phyloP scores from a whole-genome alignment of 148 eudicot species.

The Silene conica region DNA sequence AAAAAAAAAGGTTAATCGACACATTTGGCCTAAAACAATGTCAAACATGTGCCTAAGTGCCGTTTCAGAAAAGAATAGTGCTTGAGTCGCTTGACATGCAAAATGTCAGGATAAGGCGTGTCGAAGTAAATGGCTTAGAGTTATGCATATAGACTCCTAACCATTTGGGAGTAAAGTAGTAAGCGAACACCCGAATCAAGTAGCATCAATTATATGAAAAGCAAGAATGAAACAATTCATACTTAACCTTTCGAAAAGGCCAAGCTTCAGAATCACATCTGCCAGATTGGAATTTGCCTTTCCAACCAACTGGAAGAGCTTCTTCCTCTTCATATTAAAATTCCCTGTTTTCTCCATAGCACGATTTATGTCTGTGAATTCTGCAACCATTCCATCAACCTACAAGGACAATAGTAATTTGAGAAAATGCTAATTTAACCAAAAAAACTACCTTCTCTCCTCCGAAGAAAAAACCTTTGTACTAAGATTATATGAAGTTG shows the following conservation, averaged over 20 bases:
- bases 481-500: not conserved
- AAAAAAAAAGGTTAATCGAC: too few species aligned
- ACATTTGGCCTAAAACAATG: too few species aligned
- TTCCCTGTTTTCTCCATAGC: conserved; percentile 93
- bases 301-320: conserved; percentile 89
- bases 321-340: conserved; percentile 84
- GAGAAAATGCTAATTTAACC: conserved; percentile 11
- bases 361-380: conserved; percentile 87
- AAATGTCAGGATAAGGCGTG: too few species aligned
- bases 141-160: not conserved
- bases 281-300: conserved; percentile 93
- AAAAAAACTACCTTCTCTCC: not conserved
- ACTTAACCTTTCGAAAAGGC: conserved; percentile 83
- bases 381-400: conserved; percentile 97
- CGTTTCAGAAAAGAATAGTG: too few species aligned
- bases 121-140: too few species aligned
- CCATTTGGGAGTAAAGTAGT: not conserved
- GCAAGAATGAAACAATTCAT: not conserved
- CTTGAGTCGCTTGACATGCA: too few species aligned
- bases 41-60: too few species aligned
- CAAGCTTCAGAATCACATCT: conserved; percentile 93
- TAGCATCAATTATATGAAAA: not conserved
- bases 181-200: too few species aligned
- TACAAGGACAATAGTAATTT: conserved; percentile 23
- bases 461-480: not conserved